phyloP scores from a whole-genome alignment of 768 basidiomycete species.

The Pulveroboletus sp. region DNA sequence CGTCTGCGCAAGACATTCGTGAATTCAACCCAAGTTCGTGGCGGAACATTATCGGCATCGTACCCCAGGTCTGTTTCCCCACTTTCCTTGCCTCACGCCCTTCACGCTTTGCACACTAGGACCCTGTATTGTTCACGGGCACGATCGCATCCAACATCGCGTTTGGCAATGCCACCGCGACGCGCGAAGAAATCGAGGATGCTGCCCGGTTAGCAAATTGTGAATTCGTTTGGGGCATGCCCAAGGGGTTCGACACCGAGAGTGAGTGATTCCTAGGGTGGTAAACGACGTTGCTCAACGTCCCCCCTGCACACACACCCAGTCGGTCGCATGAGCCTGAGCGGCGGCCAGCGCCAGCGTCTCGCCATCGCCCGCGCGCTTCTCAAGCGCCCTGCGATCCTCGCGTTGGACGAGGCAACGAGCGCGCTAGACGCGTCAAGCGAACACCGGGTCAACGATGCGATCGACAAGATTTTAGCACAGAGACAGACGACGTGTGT shows the following conservation, averaged over 20 bases:
- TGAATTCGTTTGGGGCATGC: constrained; percentile 93
- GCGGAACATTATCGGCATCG: constrained; percentile 86
- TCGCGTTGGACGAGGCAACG: constrained; percentile 88
- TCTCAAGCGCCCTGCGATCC: constrained; percentile 80
- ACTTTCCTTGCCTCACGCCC: no score
- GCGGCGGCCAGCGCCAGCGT: constrained; percentile 76
- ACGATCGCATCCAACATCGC: constrained; percentile 95
- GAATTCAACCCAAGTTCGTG: constrained; percentile 83
- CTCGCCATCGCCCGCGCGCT: constrained; percentile 84
- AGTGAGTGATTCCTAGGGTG: constrained; percentile 44
- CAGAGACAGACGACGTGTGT: constrained; percentile 80
- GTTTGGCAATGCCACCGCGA: constrained; percentile 72
- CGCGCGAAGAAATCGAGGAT: constrained; percentile 78
- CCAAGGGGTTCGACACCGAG: constrained; percentile 88
- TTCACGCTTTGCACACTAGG: constrained; percentile 26
- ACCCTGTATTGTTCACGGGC: constrained; percentile 85
- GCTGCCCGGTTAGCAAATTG: constrained; percentile 92
- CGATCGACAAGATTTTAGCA: constrained; percentile 81
- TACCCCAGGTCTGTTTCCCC: constrained; percentile 59
- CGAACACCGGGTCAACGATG: constrained; percentile 80
- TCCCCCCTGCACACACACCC: neutral
- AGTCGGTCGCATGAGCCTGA: constrained; percentile 29
- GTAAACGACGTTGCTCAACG: no score
- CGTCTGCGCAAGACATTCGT: constrained; percentile 56
- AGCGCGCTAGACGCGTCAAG: constrained; percentile 86